Evolutionary conservation across 192 early-diverging fungal genomes (phyloP), one percentile per base, ranked within the genome.

Genomic region (Podila minutissima): DNA sequence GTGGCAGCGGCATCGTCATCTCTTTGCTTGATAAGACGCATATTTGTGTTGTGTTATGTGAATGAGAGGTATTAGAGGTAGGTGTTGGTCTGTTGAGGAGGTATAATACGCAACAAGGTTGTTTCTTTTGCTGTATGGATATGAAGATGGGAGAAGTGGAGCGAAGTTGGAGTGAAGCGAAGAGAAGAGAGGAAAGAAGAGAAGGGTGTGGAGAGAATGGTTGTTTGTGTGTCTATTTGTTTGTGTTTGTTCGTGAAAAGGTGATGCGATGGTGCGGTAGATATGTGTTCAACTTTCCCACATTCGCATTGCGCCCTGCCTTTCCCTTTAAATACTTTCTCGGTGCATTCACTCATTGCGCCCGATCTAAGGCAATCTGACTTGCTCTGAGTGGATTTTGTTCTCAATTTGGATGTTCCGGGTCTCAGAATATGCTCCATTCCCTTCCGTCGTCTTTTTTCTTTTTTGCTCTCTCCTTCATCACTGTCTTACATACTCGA

Each of bases 11-110:
- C 59, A 59, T 81, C 77, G 46, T 73, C 77, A 50, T 57, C 67
- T 65, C 57, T 81, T 59, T 81, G 62, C 57, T 60, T 33, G 71
- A 81, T 81, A 26, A 81, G 57, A 81, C 77, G 77, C 77, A 81
- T 81, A 13, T 48, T 75, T 50, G 33, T 31, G 22, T 61, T 38
- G 49, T 29, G 50, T 65, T 70, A 7, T 33, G 61, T 38, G 38
- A 33, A 0, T 57, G 38, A 55, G n/a, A n/a, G 22, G n/a, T n/a
- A 24, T 55, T n/a, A 55, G 22, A 3, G 53, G 22, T 22, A 10
- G 24, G 53, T 22, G 22, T 55, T 55, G 53, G 53, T 37, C 1
- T 37, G 33, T 37, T 37, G n/a, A 24, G 5, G n/a, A 53, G 53
- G 41, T 46, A 46, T 46, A 46, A 8, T 46, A 46, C 24, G 53